Percentiles rank a stretch among this genome's conserved stretches.
Evolutionary conservation across 352 stramenopile genomes (phyloP).

Genomic region (Globisporangium rhizosaccharum): DNA sequence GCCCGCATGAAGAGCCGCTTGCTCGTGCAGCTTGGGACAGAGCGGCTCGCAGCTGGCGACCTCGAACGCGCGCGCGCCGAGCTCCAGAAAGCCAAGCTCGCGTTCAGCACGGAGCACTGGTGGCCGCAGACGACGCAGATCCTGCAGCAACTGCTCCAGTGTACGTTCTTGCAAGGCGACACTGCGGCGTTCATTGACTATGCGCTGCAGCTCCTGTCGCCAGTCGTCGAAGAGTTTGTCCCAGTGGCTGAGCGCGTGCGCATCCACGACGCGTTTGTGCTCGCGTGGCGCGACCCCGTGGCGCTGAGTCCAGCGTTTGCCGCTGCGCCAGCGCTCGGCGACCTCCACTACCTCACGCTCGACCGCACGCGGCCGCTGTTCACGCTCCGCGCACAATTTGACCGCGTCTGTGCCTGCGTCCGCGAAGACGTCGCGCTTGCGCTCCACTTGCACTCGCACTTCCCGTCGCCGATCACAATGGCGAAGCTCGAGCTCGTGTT

Average conservation of each 20-base stretch:
- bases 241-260: conserved; percentile 41
- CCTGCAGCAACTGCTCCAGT: conserved; percentile 68
- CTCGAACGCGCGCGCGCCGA: conserved; percentile 60
- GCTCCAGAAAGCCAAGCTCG: conserved; percentile 62
- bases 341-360: conserved; percentile 40
- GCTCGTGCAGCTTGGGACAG: conserved; percentile 64
- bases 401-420: conserved; percentile 60
- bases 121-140: conserved; percentile 71
- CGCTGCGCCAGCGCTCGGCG: conserved; percentile 26
- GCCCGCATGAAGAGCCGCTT: conserved; percentile 73
- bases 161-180: conserved; percentile 69
- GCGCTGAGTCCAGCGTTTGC: conserved; percentile 36
- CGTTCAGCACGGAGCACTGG: conserved; percentile 59
- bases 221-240: conserved; percentile 66
- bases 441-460: conserved; percentile 46
- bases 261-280: conserved; percentile 56
- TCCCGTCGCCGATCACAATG: conserved; percentile 49
- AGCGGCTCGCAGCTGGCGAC: conserved; percentile 64
- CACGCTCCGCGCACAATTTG: conserved; percentile 45
- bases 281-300: conserved; percentile 51
- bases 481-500: conserved; percentile 67
- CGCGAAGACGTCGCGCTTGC: conserved; percentile 53
- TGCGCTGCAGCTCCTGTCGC: conserved; percentile 70
- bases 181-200: conserved; percentile 72
- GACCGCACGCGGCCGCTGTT: conserved; percentile 54